Percentiles rank a stretch among this genome's conserved stretches.
Conservation (phyloP, 1,284 basidiomycete species). For the Termitomyces sp. region DNA sequence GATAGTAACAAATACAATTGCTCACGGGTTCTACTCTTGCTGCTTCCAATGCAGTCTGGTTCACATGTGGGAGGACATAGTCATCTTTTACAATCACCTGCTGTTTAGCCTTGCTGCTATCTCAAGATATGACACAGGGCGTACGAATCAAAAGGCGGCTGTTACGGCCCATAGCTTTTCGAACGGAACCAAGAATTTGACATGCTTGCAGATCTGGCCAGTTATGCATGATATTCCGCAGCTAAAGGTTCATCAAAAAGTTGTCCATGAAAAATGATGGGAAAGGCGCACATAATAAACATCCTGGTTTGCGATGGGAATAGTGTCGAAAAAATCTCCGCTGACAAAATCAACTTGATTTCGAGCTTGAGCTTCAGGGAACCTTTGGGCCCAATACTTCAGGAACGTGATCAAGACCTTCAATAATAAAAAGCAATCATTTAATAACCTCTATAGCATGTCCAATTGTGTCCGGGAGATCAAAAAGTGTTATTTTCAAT, state of each 20-base stretch:
- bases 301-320: slow-evolving; percentile 4
- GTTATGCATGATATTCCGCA: slow-evolving; percentile 11
- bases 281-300: slow-evolving; percentile 9
- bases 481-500: slow-evolving; percentile 4
- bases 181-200: background rate
- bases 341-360: slow-evolving; percentile 1
- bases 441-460: slow-evolving; percentile 3
- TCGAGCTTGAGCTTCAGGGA: background rate
- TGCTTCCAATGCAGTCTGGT: slow-evolving; percentile 1
- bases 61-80: slow-evolving; percentile 1
- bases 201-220: slow-evolving; percentile 7
- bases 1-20: background rate
- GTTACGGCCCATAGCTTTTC: background rate
- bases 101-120: too few relatives aligned
- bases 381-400: slow-evolving; percentile 2
- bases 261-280: background rate
- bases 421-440: background rate
- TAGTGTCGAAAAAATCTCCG: slow-evolving; percentile 9
- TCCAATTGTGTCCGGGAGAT: slow-evolving; percentile 5
- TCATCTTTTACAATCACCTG: too few relatives aligned
- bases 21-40: background rate
- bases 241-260: background rate
- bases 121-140: too few relatives aligned
- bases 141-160: slow-evolving; percentile 11
- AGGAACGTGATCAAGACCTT: background rate